These are phyloP conservation scores for Aspergillus ochraceoroseus DNA, from an alignment of 2,329 filamentous ascomycete genomes.

Conservation along the genomic window DNA sequence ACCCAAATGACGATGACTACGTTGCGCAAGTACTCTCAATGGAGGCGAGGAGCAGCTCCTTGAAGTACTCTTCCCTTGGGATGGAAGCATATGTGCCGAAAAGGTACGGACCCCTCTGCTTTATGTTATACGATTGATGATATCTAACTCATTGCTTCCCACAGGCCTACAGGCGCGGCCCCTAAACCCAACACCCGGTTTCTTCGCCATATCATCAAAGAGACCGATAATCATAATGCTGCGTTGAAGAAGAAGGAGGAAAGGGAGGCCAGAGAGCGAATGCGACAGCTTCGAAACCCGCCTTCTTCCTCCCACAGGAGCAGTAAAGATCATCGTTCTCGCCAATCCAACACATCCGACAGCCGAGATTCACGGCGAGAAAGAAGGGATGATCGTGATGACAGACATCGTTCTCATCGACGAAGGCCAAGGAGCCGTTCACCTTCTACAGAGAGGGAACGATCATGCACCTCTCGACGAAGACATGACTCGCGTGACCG, in stretches of 20 bases:
- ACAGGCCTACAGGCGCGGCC: conserved; percentile 59
- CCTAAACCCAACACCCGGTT: conserved; percentile 92
- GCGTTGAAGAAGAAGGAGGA: conserved; percentile 78
- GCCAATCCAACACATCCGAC: conserved; percentile 15
- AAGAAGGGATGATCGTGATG: conserved; percentile 23
- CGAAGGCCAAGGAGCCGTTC: conserved; percentile 30
- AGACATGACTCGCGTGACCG: conserved; percentile 22
- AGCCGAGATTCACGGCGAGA: conserved; percentile 20
- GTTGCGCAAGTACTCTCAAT: conserved; percentile 72
- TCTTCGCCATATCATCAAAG: conserved; percentile 77
- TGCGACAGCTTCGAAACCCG: conserved; percentile 55
- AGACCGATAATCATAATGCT: conserved; percentile 84
- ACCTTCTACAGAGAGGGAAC: conserved; percentile 24
- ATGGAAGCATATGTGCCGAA: conserved; percentile 61
- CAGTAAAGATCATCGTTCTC: conserved; percentile 34
- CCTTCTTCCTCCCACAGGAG: conserved; percentile 20
- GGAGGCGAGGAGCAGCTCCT: conserved; percentile 69
- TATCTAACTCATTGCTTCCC: conserved; percentile 9
- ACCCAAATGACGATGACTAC: conserved; percentile 52
- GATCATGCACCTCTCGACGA: conserved; percentile 23
- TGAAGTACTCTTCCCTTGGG: conserved; percentile 70
- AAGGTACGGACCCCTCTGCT: conserved; percentile 41
- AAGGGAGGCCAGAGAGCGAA: conserved; percentile 67
- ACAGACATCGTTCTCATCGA: conserved; percentile 27
- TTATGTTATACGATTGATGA: neutral